Evolutionary conservation across 2,329 filamentous ascomycete species (phyloP).

Genomic region (Incumbomyces delicatus): DNA sequence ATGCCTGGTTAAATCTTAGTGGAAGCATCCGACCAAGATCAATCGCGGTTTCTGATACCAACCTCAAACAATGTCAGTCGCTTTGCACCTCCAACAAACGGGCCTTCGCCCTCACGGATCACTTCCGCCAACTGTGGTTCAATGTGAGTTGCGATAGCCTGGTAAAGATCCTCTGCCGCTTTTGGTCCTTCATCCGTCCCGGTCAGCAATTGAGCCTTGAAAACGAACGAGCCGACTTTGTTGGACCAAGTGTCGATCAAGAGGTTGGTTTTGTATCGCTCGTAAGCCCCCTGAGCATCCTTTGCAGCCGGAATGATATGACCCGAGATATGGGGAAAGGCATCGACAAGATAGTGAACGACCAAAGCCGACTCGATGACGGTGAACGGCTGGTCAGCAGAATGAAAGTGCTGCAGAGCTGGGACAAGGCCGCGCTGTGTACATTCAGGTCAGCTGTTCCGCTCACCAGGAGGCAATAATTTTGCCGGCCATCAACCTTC

Average conservation of each 20-base stretch:
- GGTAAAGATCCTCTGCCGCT: constrained; percentile 42
- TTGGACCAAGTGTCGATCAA: constrained; percentile 61
- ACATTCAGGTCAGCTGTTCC: neutral
- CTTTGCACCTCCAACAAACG: constrained; percentile 56
- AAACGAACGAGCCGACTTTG: constrained; percentile 47
- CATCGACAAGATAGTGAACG: constrained; percentile 60
- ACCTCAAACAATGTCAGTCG: constrained; percentile 67
- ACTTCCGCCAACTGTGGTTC: constrained; percentile 52
- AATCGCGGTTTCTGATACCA: constrained; percentile 17
- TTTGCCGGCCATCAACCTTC: too few relatives aligned
- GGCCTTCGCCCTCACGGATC: constrained; percentile 38
- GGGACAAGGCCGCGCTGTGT: constrained; percentile 61
- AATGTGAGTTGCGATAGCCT: constrained; percentile 56
- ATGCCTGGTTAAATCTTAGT: neutral
- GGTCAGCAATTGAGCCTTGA: constrained; percentile 38
- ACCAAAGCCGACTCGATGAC: constrained; percentile 66
- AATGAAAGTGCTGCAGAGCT: constrained; percentile 36
- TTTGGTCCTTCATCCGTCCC: constrained; percentile 42
- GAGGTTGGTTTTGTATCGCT: constrained; percentile 58
- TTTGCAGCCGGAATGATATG: constrained; percentile 38
- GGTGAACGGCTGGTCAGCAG: constrained; percentile 58
- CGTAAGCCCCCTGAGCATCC: constrained; percentile 44
- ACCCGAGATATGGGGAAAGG: constrained; percentile 54
- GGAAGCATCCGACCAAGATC: constrained; percentile 8
- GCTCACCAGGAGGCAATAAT: too few relatives aligned